phyloP scores from a whole-genome alignment of 768 basidiomycete species.

The Auricularia auricula-judae region DNA sequence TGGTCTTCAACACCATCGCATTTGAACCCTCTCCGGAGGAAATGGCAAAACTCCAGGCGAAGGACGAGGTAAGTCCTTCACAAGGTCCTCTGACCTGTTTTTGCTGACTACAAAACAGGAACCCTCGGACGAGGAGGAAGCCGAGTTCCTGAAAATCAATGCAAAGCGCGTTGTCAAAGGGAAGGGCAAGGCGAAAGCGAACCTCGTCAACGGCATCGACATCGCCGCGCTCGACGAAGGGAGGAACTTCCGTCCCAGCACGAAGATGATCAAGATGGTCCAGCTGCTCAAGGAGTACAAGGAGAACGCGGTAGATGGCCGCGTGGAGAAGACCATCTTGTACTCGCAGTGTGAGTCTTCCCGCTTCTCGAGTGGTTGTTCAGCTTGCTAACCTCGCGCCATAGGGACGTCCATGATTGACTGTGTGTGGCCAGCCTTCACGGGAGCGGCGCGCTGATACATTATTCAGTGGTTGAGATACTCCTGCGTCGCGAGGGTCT shows the following conservation, averaged over 20 bases:
- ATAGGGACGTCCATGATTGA: constrained; percentile 68
- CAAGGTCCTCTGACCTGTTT: background rate
- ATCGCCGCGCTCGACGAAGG: constrained; percentile 23
- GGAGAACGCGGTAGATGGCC: constrained; percentile 21
- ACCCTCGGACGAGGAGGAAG: background rate
- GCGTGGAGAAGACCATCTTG: constrained; percentile 58
- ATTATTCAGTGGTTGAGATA: constrained; percentile 31
- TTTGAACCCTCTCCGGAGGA: constrained; percentile 63
- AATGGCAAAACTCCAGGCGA: constrained; percentile 24
- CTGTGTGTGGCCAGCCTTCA: constrained; percentile 15
- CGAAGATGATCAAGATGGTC: constrained; percentile 55
- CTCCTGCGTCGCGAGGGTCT: constrained; percentile 49
- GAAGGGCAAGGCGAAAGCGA: constrained; percentile 8
- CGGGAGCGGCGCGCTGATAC: background rate
- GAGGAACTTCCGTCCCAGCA: constrained; percentile 46
- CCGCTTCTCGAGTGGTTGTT: background rate
- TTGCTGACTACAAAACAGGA: background rate
- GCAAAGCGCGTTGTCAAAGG: constrained; percentile 14
- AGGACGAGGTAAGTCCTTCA: background rate
- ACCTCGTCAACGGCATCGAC: constrained; percentile 22
- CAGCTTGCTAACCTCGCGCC: background rate
- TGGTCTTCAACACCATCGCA: constrained; percentile 49
- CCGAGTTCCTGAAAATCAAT: background rate
- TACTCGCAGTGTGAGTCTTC: constrained; percentile 53
- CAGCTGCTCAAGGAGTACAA: constrained; percentile 41